Base-by-base conservation (phyloP, 208 protist species). In the Porcisia deanei region DNA sequence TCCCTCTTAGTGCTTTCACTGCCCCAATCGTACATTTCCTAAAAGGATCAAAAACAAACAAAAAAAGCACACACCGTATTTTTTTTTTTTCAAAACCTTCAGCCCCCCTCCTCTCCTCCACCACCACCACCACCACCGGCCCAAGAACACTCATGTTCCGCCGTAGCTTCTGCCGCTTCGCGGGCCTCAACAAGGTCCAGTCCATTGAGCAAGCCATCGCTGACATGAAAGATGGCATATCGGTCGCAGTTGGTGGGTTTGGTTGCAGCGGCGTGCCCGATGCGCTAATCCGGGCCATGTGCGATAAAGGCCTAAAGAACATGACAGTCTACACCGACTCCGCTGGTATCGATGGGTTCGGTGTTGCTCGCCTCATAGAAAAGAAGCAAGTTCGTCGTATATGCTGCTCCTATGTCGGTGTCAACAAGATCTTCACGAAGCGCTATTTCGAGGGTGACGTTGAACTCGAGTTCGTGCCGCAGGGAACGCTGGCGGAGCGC, bases 241-340 rank as follows among this genome's bases (percentile, higher is more conserved):
- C 76, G 30, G 83, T 96, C n/a, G 89, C 98, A 7, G 88, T 99
- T 55, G 97, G 98, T 73, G 98, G 98, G 60, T 99, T 99, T 90
- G 98, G 98, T 49, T 90, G 98, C 41, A 96, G 86, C 55, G 98
- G 98, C 73, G 98, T 99, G 55, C 98, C 98, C 20, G 85, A 99
- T 71, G 93, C 95, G 10, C 69, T 99, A 14, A 94, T 99, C 70
- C 58, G 83, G 74, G 98, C 96, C 52, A 76, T 99, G 58, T 79
- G 90, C 66, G 90, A 94, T 60, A 81, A 60, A 9, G 97, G 93
- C 57, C 87, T 92, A 4, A 97, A 98, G 69, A 86, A 98, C 61
- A 84, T 99, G 16, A 98, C 91, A 43, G 88, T 97, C 66, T 98
- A 98, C 80, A 96, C 86, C 70, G 99, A 99, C 88, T 99, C 98